A percentile compares a stretch with the other conserved stretches of the same genome.
phyloP scores from a whole-genome alignment of 2,329 filamentous ascomycete species.

The Ophiostoma ulmi region DNA sequence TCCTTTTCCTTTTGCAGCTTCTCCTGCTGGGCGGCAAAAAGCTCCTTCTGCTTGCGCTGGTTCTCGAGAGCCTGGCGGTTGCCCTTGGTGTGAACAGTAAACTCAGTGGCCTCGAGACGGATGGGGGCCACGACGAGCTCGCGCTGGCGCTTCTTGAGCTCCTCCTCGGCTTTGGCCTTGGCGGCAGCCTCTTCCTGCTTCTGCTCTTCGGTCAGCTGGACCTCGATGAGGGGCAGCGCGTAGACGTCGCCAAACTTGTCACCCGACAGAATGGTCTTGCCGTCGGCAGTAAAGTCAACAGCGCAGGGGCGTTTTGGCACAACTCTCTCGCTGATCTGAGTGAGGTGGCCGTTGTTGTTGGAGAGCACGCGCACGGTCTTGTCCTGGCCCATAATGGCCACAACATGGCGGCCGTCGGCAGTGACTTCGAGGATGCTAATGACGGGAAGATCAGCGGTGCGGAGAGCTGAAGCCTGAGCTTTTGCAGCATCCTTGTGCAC shows the following conservation, averaged over 20 bases:
- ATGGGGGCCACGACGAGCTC: constrained; percentile 41
- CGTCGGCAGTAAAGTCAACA: constrained; percentile 63
- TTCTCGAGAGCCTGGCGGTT: constrained; percentile 57
- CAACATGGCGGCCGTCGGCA: constrained; percentile 58
- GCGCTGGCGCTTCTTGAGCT: constrained; percentile 22
- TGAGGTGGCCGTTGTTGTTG: constrained; percentile 57
- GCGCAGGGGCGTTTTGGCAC: constrained; percentile 90
- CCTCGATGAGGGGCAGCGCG: constrained; percentile 64
- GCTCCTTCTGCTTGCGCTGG: constrained; percentile 47
- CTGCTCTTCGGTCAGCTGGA: constrained; percentile 18
- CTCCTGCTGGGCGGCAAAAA: constrained; percentile 27
- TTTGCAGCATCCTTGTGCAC: constrained; percentile 7
- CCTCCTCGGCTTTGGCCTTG: not conserved
- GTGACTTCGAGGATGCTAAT: constrained; percentile 66
- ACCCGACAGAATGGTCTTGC: constrained; percentile 68
- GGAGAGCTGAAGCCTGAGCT: constrained; percentile 31
- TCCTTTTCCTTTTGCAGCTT: constrained; percentile 27
- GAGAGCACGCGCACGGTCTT: constrained; percentile 83
- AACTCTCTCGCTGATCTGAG: constrained; percentile 63
- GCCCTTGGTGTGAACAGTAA: constrained; percentile 60
- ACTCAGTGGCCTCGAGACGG: constrained; percentile 43
- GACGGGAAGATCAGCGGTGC: constrained; percentile 50
- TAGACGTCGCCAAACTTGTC: constrained; percentile 99
- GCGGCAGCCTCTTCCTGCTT: not conserved
- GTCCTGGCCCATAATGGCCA: constrained; percentile 83